Evolutionary conservation across 805 yeast species (phyloP).

Genomic region (Saccharomycopsis fermentans): DNA sequence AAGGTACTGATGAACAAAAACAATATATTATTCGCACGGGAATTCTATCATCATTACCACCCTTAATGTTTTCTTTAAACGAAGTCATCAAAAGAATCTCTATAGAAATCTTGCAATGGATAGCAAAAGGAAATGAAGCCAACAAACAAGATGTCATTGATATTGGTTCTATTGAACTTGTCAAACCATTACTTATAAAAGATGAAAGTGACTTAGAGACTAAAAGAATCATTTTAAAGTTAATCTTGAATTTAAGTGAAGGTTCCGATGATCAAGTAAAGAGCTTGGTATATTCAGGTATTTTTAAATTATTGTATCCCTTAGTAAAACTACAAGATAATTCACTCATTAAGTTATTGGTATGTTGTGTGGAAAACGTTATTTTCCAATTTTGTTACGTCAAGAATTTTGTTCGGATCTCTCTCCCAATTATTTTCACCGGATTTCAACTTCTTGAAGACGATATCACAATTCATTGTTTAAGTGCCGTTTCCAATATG

Average conservation of each 20-base stretch:
- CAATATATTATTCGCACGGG: slow-evolving; percentile 17
- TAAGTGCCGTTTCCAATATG: slow-evolving; percentile 17
- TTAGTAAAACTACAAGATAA: slow-evolving; percentile 12
- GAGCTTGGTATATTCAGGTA: slow-evolving; percentile 16
- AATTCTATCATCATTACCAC: slow-evolving; percentile 16
- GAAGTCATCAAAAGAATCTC: slow-evolving; percentile 14
- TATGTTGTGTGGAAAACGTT: slow-evolving; percentile 19
- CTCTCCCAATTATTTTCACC: slow-evolving; percentile 17
- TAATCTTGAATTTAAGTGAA: slow-evolving; percentile 9
- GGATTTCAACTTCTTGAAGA: slow-evolving; percentile 17
- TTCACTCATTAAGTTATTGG: slow-evolving; percentile 11
- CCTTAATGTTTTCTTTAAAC: slow-evolving; percentile 16
- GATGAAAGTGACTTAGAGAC: slow-evolving; percentile 5
- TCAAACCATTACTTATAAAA: slow-evolving; percentile 14
- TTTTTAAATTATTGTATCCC: slow-evolving; percentile 16
- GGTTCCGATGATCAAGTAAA: slow-evolving; percentile 17
- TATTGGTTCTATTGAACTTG: slow-evolving; percentile 16
- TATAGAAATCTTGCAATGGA: slow-evolving; percentile 11
- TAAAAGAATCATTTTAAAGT: slow-evolving; percentile 3
- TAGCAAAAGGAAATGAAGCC: slow-evolving; percentile 17
- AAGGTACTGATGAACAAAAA: slow-evolving; percentile 14
- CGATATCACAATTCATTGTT: slow-evolving; percentile 17
- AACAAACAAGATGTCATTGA: slow-evolving; percentile 18
- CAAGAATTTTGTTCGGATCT: slow-evolving; percentile 17
- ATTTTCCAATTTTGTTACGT: slow-evolving; percentile 18